Conservation (phyloP, 106 monocot species). For the Platanthera zijinensis region DNA sequence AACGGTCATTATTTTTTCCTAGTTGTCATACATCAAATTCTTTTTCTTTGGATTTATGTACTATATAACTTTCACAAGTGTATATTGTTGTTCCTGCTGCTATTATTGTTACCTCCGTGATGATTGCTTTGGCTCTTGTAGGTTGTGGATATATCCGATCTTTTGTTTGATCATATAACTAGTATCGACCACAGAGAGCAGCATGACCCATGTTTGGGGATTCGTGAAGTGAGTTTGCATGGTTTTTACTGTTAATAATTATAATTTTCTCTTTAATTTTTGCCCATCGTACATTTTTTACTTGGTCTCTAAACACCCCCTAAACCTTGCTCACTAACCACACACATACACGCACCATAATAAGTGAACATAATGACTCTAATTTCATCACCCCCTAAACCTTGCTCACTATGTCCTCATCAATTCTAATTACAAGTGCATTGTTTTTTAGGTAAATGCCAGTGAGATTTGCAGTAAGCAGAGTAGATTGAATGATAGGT, state of each 20-base stretch:
- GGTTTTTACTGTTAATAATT: neutral
- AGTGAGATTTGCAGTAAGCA: neutral
- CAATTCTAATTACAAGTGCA: too few species aligned
- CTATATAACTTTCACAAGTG: neutral
- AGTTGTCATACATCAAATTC: too few species aligned
- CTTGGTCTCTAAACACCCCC: too few species aligned
- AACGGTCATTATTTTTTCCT: too few species aligned
- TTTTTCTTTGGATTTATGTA: neutral
- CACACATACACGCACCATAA: too few species aligned
- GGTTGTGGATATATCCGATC: conserved; percentile 69
- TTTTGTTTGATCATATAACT: conserved; percentile 41
- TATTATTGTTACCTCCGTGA: neutral
- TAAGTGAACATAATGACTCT: too few species aligned
- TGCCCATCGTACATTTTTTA: neutral
- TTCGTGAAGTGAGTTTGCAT: conserved; percentile 23
- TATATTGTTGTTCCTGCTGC: neutral
- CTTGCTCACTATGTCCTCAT: too few species aligned
- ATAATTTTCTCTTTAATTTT: neutral
- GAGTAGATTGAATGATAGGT: neutral
- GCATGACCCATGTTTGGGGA: neutral
- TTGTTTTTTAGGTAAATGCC: conserved; percentile 4
- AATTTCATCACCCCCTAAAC: too few species aligned
- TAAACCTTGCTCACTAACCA: too few species aligned
- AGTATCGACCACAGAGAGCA: conserved; percentile 36
- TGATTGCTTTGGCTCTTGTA: conserved; percentile 21